These are phyloP conservation scores for Candida pini DNA, from an alignment of 805 yeast genomes.

Conservation along the genomic window DNA sequence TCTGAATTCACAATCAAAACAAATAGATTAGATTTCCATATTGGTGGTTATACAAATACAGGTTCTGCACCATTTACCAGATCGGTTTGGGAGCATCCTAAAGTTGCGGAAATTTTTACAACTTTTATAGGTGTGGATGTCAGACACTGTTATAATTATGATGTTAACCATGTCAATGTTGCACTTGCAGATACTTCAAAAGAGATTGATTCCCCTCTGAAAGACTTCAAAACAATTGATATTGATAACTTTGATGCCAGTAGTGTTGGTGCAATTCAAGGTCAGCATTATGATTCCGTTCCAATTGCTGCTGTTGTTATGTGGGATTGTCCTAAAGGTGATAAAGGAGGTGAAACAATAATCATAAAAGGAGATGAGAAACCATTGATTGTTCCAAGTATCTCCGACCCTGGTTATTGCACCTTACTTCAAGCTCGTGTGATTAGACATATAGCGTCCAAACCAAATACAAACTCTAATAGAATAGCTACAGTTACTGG, in stretches of 20 bases:
- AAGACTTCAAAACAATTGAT: constrained; percentile 12
- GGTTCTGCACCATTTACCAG: constrained; percentile 39
- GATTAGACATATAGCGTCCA: constrained; percentile 42
- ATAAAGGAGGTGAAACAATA: constrained; percentile 49
- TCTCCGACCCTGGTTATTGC: constrained; percentile 44
- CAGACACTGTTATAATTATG: constrained; percentile 44
- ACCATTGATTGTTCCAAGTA: constrained; percentile 19
- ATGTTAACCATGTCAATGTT: constrained; percentile 47
- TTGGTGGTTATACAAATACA: constrained; percentile 43
- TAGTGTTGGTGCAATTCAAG: constrained; percentile 37
- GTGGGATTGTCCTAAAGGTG: constrained; percentile 41
- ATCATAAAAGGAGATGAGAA: constrained; percentile 38
- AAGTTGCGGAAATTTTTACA: constrained; percentile 41
- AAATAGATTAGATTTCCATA: constrained; percentile 36
- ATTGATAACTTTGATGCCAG: constrained; percentile 22
- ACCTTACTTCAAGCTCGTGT: constrained; percentile 43
- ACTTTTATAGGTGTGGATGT: constrained; percentile 46
- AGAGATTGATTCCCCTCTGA: constrained; percentile 13
- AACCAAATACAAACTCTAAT: constrained; percentile 34
- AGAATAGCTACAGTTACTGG: constrained; percentile 31
- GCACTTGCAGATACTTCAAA: constrained; percentile 29
- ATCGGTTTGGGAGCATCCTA: constrained; percentile 48
- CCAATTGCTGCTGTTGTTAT: constrained; percentile 46
- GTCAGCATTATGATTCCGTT: constrained; percentile 43
- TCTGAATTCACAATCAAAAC: constrained; percentile 22